phyloP scores from a whole-genome alignment of 495 filamentous ascomycete genomes.

The Glarea lozoyensis region DNA sequence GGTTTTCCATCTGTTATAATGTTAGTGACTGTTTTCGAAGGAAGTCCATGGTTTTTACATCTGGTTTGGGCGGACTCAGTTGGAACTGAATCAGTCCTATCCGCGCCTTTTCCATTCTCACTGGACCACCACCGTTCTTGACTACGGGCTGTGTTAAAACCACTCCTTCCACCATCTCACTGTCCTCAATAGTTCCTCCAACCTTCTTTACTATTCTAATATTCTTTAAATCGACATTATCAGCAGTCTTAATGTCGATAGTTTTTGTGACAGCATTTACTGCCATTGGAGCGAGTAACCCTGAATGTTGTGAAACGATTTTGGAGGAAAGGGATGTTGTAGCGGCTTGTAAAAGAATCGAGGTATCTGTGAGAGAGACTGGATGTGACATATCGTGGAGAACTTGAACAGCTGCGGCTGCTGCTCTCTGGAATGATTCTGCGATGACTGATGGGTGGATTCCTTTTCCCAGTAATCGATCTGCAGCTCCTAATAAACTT shows the following conservation, averaged over 20 bases:
- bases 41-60: constrained; percentile 46
- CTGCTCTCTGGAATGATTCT: constrained; percentile 93
- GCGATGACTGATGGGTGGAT: constrained; percentile 97
- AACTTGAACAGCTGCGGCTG: constrained; percentile 75
- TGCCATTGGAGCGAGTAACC: constrained; percentile 87
- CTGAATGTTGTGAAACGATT: constrained; percentile 94
- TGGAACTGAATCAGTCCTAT: constrained; percentile 99
- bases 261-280: constrained; percentile 93
- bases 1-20: constrained; percentile 81
- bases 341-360: constrained; percentile 88
- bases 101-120: constrained; percentile 91
- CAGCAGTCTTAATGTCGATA: constrained; percentile 88
- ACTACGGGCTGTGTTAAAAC: constrained; percentile 88
- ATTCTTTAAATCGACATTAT: constrained; percentile 93
- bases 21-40: not conserved
- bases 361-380: constrained; percentile 78
- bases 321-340: constrained; percentile 97
- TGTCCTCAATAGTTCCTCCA: constrained; percentile 96
- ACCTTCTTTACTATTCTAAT: constrained; percentile 97
- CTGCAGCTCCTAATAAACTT: constrained; percentile 86
- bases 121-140: constrained; percentile 86
- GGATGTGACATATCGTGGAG: constrained; percentile 94
- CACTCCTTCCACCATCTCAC: constrained; percentile 91
- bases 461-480: constrained; percentile 80
- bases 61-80: constrained; percentile 93